Evolutionary conservation across 352 stramenopile species (phyloP).

Genomic region (Vaucheria bursata): DNA sequence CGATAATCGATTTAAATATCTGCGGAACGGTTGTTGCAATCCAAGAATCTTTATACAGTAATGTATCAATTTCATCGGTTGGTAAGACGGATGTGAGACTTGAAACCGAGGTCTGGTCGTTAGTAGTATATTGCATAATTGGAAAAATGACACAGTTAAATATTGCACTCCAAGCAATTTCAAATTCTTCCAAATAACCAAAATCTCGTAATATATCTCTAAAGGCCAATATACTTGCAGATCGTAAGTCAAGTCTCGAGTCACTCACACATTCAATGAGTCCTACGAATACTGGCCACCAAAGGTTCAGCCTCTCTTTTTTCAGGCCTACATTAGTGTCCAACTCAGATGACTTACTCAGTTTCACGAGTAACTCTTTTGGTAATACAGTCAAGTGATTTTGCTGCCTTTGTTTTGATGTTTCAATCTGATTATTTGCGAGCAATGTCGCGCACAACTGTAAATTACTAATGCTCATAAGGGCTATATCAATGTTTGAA

Average conservation of each 20-base stretch:
- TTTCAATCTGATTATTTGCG: constrained; percentile 16
- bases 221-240: constrained; percentile 63
- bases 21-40: constrained; percentile 30
- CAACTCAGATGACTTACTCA: not conserved
- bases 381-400: constrained; percentile 19
- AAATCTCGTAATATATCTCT: constrained; percentile 36
- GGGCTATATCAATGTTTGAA: constrained; percentile 25
- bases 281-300: constrained; percentile 92
- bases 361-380: constrained; percentile 3
- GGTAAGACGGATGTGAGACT: not conserved
- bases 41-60: constrained; percentile 26
- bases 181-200: constrained; percentile 22
- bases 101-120: not conserved
- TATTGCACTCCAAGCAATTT: constrained; percentile 17
- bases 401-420: constrained; percentile 21
- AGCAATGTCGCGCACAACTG: constrained; percentile 21
- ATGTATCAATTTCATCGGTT: not conserved
- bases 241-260: constrained; percentile 70
- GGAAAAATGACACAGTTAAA: constrained; percentile 24
- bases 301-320: constrained; percentile 53
- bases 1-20: constrained; percentile 19
- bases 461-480: constrained; percentile 31
- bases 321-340: not conserved
- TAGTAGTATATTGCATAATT: constrained; percentile 9
- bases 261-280: constrained; percentile 81